Evolutionary conservation across 2,329 filamentous ascomycete species (phyloP), one percentile per base, ranked within the genome.

Genomic region (Fusarium sarcochroum): DNA sequence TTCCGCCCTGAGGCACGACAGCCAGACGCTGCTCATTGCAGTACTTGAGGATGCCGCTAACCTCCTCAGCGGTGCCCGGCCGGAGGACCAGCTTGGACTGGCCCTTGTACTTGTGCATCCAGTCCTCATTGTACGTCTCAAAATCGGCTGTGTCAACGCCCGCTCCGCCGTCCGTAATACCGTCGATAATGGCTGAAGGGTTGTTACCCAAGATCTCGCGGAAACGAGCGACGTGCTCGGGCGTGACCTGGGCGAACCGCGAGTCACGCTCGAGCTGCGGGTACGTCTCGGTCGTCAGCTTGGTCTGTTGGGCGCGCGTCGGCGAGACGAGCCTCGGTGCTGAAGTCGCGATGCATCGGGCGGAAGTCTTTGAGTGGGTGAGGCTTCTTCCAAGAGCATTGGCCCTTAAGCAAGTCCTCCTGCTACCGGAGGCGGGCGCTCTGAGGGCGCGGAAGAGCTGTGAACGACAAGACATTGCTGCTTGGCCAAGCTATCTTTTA

Each of bases 41-140:
- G 85, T 98, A 98, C 79, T 91, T 91, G 73, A 99, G 81, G 62
- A 98, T 90, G 81, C 91, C 87, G 87, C 93, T 97, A 73, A 98
- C 93, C 80, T 99, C 91, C 74, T 95, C 90, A 1, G 93, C 95
- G 17, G 89, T 91, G 51, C 86, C 88, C 13, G 96, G 96, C 81
- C 94, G 97, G 66, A 99, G 83, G 6, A 98, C 94, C 25, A 99
- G 84, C 76, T 90, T 89, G 64, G 93, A 90, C 80, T 98, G 94
- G 30, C 96, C 97, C 64, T 93, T 90, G 83, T 97, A 99, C 82
- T 99, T 99, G 80, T 93, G 91, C 94, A 99, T 98, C 96, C 97
- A 99, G 82, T 99, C 96, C 77, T 90, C 89, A 81, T 99, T 99
- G 86, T 94, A 99, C 9, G 92, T 88, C 77, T 96, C 93, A 69